phyloP scores from a whole-genome alignment of 1,284 basidiomycete genomes.

The Mycosarcoma maydis region DNA sequence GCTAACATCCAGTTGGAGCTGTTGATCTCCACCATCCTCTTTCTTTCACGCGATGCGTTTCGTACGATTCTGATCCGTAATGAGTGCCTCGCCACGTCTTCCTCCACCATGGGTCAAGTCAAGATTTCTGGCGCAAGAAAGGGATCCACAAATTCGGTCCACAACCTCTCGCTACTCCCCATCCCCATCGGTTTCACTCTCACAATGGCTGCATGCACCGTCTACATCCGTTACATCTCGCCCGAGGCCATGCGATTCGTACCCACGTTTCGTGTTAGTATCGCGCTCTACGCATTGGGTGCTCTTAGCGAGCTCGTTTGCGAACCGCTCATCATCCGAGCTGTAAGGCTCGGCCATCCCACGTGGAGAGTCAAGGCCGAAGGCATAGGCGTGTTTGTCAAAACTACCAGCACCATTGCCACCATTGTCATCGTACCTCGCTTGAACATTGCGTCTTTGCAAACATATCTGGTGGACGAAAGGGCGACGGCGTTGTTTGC shows the following conservation, averaged over 20 bases:
- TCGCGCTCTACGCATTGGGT: conserved; percentile 55
- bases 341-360: conserved; percentile 44
- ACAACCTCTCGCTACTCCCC: conserved; percentile 61
- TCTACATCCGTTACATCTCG: conserved; percentile 44
- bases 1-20: conserved; percentile 87
- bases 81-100: neutral
- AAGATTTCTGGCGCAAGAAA: conserved; percentile 1
- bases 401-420: conserved; percentile 46
- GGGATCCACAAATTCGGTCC: conserved; percentile 22
- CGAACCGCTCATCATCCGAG: conserved; percentile 60
- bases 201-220: conserved; percentile 20
- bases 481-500: conserved; percentile 46
- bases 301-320: conserved; percentile 55
- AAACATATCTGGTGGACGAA: conserved; percentile 4
- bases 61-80: conserved; percentile 48
- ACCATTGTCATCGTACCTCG: conserved; percentile 18
- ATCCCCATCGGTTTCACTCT: conserved; percentile 49
- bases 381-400: conserved; percentile 51
- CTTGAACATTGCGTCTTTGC: neutral
- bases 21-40: conserved; percentile 86
- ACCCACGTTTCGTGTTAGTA: conserved; percentile 37
- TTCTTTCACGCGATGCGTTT: conserved; percentile 89
- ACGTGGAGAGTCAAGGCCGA: conserved; percentile 58
- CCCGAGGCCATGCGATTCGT: conserved; percentile 38
- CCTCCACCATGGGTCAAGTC: neutral